These are phyloP conservation scores for Prunella vulgaris DNA, from an alignment of 257 asterid genomes.

Conservation along the genomic window DNA sequence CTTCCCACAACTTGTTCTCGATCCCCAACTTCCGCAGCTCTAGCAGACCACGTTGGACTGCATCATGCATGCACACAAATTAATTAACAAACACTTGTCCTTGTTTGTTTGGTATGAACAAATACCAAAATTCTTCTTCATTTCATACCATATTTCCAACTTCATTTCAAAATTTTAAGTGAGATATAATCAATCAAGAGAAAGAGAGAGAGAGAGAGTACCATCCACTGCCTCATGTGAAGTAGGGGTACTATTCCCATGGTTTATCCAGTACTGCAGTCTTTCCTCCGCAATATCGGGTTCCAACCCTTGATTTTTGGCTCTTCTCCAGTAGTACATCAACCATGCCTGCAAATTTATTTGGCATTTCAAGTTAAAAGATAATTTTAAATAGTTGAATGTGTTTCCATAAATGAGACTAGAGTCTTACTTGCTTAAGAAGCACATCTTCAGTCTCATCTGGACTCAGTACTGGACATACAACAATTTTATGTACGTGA, in stretches of 20 bases:
- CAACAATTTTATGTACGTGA: neutral
- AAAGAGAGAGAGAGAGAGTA: constrained; percentile 18
- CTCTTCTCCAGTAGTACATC: constrained; percentile 80
- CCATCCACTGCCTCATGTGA: constrained; percentile 88
- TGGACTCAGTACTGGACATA: constrained; percentile 56
- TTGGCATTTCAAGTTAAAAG: too few relatives aligned
- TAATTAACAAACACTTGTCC: too few relatives aligned
- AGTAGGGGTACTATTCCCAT: constrained; percentile 37
- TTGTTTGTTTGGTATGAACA: too few relatives aligned
- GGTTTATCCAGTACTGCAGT: constrained; percentile 71
- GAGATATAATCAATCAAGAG: too few relatives aligned
- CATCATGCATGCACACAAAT: constrained; percentile 15
- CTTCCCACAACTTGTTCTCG: constrained; percentile 82
- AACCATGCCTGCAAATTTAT: constrained; percentile 98
- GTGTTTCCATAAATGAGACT: neutral
- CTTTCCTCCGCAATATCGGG: constrained; percentile 80
- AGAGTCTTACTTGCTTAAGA: constrained; percentile 55
- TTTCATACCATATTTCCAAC: too few relatives aligned
- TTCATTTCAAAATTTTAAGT: too few relatives aligned
- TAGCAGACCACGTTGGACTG: constrained; percentile 77
- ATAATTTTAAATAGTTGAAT: neutral
- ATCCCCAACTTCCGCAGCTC: constrained; percentile 81
- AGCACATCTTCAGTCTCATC: constrained; percentile 75
- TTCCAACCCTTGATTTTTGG: constrained; percentile 59
- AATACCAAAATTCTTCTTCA: too few relatives aligned